Conservation (phyloP, 1,284 basidiomycete genomes). For the Mycosarcoma mackinlayi region DNA sequence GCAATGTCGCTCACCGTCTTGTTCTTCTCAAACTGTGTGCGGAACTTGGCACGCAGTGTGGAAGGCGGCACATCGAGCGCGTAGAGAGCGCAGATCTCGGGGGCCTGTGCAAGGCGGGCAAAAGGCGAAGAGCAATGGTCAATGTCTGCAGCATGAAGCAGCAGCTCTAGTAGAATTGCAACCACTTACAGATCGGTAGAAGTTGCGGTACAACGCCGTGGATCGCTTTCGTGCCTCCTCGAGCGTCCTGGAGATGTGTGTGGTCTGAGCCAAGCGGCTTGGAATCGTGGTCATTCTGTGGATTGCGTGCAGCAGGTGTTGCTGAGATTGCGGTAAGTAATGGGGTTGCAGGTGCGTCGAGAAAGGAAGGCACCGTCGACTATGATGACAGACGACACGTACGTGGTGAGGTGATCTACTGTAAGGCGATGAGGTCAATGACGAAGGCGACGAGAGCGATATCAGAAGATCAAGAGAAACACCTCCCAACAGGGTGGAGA, state of each 20-base stretch:
- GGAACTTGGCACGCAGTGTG: slow-evolving; percentile 83
- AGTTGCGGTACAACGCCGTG: slow-evolving; percentile 86
- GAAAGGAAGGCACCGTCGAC: no score
- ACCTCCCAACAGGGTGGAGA: slow-evolving; percentile 24
- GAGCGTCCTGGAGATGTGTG: slow-evolving; percentile 71
- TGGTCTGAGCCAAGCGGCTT: slow-evolving; percentile 81
- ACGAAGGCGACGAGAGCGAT: neutral
- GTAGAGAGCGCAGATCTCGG: slow-evolving; percentile 87
- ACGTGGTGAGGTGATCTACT: slow-evolving; percentile 22
- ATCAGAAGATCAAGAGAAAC: neutral
- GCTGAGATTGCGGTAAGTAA: neutral
- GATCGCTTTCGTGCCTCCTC: slow-evolving; percentile 79
- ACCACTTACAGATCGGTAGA: slow-evolving; percentile 84
- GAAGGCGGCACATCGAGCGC: slow-evolving; percentile 83
- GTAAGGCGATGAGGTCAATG: slow-evolving; percentile 16
- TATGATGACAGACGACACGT: slow-evolving; percentile 2
- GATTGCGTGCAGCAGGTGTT: neutral
- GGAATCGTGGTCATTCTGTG: slow-evolving; percentile 85
- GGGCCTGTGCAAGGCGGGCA: slow-evolving; percentile 75
- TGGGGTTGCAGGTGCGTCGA: slow-evolving; percentile 4
- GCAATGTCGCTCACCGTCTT: slow-evolving; percentile 83
- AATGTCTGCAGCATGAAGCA: neutral
- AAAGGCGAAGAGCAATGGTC: neutral
- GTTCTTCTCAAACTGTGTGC: slow-evolving; percentile 88
- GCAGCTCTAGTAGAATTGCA: neutral